Base-by-base conservation (phyloP, 805 yeast species). In the Candida patagonica region DNA sequence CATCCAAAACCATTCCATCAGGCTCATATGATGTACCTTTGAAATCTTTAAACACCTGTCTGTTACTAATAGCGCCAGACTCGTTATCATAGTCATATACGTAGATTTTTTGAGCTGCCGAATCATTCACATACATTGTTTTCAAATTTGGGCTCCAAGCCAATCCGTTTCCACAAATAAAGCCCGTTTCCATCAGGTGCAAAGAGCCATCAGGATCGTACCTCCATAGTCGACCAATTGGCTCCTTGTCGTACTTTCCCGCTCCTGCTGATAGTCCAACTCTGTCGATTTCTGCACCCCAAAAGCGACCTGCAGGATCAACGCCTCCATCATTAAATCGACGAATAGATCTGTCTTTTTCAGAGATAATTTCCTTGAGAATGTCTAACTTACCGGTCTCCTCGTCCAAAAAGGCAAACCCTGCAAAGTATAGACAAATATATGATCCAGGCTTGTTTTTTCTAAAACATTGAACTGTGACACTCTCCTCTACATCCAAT, bases 251-350 rank as follows among this genome's bases (percentile, higher is more conserved):
- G n/a, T 27, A 38, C 39, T 45, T 48, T 4, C 52, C 53, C 5
- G 54, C 51, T 8, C 63, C 63, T 15, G 36, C 40, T 5, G 52
- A 40, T 19, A 55, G 44, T 10, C 55, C 55, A 24, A 41, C 39
- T 31, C 47, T 48, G 37, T 60, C 64, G 26, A 59, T 52, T 45
- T 60, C 65, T 12, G 60, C 61, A 20, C 73, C 76, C 76, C 76
- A 83, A 39, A 86, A 70, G 48, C 78, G 69, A 2, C 95, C 94
- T 53, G 73, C 64, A 6, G 84, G 80, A 43, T 83, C 87, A 34
- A 83, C 72, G 32, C 76, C 74, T 0, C 95, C 95, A 55, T 86
- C 96, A 55, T 86, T 86, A 30, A 92, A 78, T 53, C 85, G 47
- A 32, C 57, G 41, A 31, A 43, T 44, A 19, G 41, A 36, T 27